These are phyloP conservation scores for Globisporangium ultimum DNA, from an alignment of 352 stramenopile species.

Conservation along the genomic window DNA sequence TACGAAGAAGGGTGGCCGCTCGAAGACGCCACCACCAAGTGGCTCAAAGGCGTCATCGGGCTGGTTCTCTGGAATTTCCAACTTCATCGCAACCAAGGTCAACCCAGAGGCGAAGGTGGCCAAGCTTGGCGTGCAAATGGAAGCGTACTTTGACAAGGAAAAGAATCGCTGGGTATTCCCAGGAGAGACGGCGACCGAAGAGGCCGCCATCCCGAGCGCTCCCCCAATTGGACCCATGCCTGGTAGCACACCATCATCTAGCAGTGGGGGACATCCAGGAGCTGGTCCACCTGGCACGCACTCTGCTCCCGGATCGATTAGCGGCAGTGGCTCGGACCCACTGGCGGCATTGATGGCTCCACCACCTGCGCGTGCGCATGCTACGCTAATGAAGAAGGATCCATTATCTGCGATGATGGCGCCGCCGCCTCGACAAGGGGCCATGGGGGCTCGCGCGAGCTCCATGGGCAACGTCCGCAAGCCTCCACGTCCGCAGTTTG, in stretches of 20 bases:
- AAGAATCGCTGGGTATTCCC: constrained; percentile 88
- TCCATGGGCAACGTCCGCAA: constrained; percentile 35
- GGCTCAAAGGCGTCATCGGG: constrained; percentile 50
- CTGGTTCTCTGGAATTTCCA: constrained; percentile 44
- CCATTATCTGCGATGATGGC: constrained; percentile 86
- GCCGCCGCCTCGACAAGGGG: constrained; percentile 41
- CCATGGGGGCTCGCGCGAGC: constrained; percentile 30
- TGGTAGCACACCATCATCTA: constrained; percentile 41
- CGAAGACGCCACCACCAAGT: constrained; percentile 79
- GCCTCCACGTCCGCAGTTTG: constrained; percentile 77
- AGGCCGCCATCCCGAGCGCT: constrained; percentile 57
- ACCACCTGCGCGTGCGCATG: constrained; percentile 46
- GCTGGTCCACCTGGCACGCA: constrained; percentile 42
- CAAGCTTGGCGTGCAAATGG: constrained; percentile 74
- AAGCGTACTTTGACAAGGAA: constrained; percentile 79
- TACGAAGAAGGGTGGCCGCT: constrained; percentile 53
- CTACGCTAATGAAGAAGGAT: constrained; percentile 78
- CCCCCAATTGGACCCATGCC: constrained; percentile 65
- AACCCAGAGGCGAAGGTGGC: constrained; percentile 83
- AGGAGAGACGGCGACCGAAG: constrained; percentile 62
- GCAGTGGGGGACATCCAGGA: constrained; percentile 21
- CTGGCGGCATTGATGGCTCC: constrained; percentile 80
- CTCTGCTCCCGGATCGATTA: constrained; percentile 69
- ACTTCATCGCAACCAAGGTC: constrained; percentile 71
- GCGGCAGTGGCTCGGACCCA: constrained; percentile 46